Evolutionary conservation across 208 protist species (phyloP).

Genomic region (Acanthamoeba triangularis): DNA sequence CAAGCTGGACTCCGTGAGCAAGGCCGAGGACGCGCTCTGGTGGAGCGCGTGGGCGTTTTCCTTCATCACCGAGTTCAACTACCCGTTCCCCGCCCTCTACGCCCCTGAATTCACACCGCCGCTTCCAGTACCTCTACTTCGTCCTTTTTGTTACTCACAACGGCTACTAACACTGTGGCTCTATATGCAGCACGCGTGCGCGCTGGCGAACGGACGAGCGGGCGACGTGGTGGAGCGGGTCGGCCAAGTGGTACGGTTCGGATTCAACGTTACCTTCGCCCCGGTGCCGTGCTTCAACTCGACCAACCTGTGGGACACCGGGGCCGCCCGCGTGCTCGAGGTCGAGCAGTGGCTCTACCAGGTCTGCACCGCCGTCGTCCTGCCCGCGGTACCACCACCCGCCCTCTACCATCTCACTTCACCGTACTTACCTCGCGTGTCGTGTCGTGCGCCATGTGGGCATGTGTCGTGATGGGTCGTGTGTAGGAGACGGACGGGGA

Average conservation of each 20-base stretch:
- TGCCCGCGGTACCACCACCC: constrained; percentile 74
- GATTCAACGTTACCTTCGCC: background rate
- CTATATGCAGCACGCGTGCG: background rate
- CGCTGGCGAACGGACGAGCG: background rate
- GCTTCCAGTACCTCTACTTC: background rate
- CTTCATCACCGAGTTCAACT: constrained; percentile 49
- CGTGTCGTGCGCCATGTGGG: no score
- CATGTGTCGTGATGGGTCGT: no score
- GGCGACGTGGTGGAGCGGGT: background rate
- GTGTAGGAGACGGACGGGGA: constrained; percentile 69
- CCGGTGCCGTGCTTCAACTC: constrained; percentile 20
- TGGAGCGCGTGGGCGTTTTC: constrained; percentile 12
- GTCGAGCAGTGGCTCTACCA: constrained; percentile 87
- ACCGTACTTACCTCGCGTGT: no score
- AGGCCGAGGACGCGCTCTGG: background rate
- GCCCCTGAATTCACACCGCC: background rate
- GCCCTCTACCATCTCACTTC: no score
- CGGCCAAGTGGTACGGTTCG: background rate
- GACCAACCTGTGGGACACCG: background rate
- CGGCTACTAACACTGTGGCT: background rate
- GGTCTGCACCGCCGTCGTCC: constrained; percentile 89
- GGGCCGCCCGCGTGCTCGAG: background rate
- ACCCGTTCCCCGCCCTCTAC: background rate
- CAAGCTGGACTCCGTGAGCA: background rate
- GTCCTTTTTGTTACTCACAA: background rate